A percentile compares a stretch with the other conserved stretches of the same genome.
Evolutionary conservation across 495 filamentous ascomycete species (phyloP).

Genomic region (Xylona heveae): DNA sequence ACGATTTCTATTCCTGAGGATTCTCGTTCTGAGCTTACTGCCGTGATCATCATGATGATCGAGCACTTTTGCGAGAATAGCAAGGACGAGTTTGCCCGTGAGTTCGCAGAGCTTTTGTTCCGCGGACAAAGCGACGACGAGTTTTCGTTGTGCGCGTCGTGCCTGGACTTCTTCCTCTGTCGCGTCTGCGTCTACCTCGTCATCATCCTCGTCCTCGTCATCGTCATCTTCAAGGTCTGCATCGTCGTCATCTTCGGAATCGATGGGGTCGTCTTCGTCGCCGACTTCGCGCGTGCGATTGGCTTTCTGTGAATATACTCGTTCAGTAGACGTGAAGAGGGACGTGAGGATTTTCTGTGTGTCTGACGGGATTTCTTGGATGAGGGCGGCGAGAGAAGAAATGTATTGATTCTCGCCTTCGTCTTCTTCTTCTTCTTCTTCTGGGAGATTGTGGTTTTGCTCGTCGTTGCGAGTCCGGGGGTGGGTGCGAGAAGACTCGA

Average conservation of each 20-base stretch:
- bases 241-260: constrained; percentile 24
- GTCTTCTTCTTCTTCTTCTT: no score
- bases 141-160: no score
- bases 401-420: constrained; percentile 30
- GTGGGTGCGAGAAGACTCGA: no score
- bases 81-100: constrained; percentile 60
- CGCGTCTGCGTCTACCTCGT: constrained; percentile 26
- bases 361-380: constrained; percentile 35
- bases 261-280: constrained; percentile 45
- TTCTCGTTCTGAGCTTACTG: constrained; percentile 37
- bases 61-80: constrained; percentile 48
- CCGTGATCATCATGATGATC: constrained; percentile 35
- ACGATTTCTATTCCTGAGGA: constrained; percentile 41
- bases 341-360: constrained; percentile 41
- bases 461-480: constrained; percentile 8
- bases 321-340: constrained; percentile 56
- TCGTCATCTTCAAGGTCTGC: constrained; percentile 36
- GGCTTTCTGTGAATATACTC: constrained; percentile 46
- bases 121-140: constrained; percentile 38
- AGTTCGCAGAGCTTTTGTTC: constrained; percentile 74
- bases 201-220: constrained; percentile 35
- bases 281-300: constrained; percentile 42
- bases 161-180: constrained; percentile 30
- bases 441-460: no score
- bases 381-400: constrained; percentile 40